Conservation (phyloP, 2,329 filamentous ascomycete genomes). For the Fusarium sp. region DNA sequence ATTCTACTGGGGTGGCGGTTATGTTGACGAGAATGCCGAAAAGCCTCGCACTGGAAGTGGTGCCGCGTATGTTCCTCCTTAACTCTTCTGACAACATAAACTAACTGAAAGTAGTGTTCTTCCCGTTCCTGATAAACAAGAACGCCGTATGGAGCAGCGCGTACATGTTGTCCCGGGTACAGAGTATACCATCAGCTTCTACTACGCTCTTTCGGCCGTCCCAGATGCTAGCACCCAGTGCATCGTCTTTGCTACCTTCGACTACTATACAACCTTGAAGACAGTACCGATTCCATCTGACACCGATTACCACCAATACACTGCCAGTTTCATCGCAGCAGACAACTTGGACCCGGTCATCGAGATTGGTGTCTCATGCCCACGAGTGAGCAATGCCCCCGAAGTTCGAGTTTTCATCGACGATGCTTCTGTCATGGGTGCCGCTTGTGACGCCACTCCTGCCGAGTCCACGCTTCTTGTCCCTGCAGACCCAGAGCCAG, state of each 20-base stretch:
- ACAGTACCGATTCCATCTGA: not conserved
- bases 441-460: too few relatives aligned
- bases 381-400: not conserved
- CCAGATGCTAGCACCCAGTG: not conserved
- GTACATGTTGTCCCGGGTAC: not conserved
- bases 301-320: not conserved
- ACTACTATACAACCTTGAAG: not conserved
- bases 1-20: conserved; percentile 11
- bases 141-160: conserved; percentile 16
- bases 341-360: conserved; percentile 7
- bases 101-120: accelerated
- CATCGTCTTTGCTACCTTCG: not conserved
- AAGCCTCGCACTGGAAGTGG: not conserved
- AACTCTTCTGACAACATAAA: too few relatives aligned
- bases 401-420: not conserved
- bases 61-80: not conserved
- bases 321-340: not conserved
- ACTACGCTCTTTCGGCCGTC: not conserved
- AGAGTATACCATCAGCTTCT: conserved; percentile 9
- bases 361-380: conserved; percentile 8
- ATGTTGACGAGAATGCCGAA: accelerated
- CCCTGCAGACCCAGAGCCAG: not conserved
- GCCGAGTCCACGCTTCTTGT: too few relatives aligned
- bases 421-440: not conserved
- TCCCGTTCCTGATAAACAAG: not conserved